phyloP scores from a whole-genome alignment of 768 basidiomycete species.

The Hypholoma sublateritium region DNA sequence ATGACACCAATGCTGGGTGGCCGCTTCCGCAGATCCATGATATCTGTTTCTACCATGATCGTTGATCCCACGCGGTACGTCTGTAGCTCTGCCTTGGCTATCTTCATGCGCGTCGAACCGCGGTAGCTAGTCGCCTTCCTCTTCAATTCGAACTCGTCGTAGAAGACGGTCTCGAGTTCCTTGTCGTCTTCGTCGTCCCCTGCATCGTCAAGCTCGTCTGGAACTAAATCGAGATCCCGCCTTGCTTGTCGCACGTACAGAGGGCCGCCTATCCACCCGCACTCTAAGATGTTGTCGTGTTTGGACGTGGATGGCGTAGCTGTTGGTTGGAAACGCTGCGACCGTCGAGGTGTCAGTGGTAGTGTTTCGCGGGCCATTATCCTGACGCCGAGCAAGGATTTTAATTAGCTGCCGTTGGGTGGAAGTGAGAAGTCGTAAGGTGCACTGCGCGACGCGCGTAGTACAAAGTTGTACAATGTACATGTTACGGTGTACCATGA shows the following conservation, averaged over 20 bases:
- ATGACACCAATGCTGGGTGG: constrained; percentile 70
- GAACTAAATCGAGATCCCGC: constrained; percentile 21
- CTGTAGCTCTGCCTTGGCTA: constrained; percentile 21
- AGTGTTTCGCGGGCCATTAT: not conserved
- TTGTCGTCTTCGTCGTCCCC: constrained; percentile 14
- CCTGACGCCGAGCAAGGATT: too few relatives aligned
- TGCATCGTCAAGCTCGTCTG: constrained; percentile 22
- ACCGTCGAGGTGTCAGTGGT: constrained; percentile 24
- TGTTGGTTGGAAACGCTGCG: constrained; percentile 24
- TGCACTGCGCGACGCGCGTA: too few relatives aligned
- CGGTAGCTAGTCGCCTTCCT: constrained; percentile 24
- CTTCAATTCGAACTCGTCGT: constrained; percentile 32
- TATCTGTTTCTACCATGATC: constrained; percentile 55
- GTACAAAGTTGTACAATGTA: too few relatives aligned
- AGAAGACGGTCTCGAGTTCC: constrained; percentile 34
- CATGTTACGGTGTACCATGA: too few relatives aligned
- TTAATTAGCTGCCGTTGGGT: too few relatives aligned
- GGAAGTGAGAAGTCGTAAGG: too few relatives aligned
- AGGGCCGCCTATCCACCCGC: constrained; percentile 19
- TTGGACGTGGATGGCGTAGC: constrained; percentile 21
- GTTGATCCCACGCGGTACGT: constrained; percentile 64
- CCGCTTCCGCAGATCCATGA: constrained; percentile 36
- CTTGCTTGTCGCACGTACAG: constrained; percentile 13
- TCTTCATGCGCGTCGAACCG: constrained; percentile 17
- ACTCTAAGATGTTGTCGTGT: constrained; percentile 20